Conservation (phyloP, 1,139 yeast genomes). For the Suhomyces coccinellae region DNA sequence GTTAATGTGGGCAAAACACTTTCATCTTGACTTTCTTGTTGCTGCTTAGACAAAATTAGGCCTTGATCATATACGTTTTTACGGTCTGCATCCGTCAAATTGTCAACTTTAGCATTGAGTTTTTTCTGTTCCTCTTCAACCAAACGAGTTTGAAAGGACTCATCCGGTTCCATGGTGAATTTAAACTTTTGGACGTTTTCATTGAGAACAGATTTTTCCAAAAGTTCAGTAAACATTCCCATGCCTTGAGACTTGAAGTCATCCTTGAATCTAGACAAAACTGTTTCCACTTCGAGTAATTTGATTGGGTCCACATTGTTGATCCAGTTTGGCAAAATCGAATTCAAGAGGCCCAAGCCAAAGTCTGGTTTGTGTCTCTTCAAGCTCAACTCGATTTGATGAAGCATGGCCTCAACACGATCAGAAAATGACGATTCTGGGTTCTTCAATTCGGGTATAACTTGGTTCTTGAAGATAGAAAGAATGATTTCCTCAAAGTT, state of each 20-base stretch:
- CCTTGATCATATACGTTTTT: constrained; percentile 63
- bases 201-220: constrained; percentile 52
- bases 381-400: constrained; percentile 80
- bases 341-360: constrained; percentile 76
- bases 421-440: constrained; percentile 54
- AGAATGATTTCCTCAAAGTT: constrained; percentile 47
- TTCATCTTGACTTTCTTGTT: constrained; percentile 68
- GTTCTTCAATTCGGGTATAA: constrained; percentile 42
- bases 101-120: constrained; percentile 43
- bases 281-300: constrained; percentile 62
- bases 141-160: constrained; percentile 49
- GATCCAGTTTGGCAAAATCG: constrained; percentile 81
- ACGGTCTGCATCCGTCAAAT: constrained; percentile 56
- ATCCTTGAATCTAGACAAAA: constrained; percentile 57
- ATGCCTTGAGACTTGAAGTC: constrained; percentile 60
- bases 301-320: constrained; percentile 74
- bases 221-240: constrained; percentile 55
- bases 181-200: constrained; percentile 55
- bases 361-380: constrained; percentile 89
- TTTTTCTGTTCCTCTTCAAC: constrained; percentile 57
- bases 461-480: constrained; percentile 36
- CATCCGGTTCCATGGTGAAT: constrained; percentile 76
- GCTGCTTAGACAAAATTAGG: constrained; percentile 56
- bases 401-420: constrained; percentile 80
- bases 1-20: constrained; percentile 78